Percentiles rank a stretch among this genome's conserved stretches.
Evolutionary conservation across 1,139 yeast species (phyloP).

Genomic region (Zhuliangozyma parablackwelliae): DNA sequence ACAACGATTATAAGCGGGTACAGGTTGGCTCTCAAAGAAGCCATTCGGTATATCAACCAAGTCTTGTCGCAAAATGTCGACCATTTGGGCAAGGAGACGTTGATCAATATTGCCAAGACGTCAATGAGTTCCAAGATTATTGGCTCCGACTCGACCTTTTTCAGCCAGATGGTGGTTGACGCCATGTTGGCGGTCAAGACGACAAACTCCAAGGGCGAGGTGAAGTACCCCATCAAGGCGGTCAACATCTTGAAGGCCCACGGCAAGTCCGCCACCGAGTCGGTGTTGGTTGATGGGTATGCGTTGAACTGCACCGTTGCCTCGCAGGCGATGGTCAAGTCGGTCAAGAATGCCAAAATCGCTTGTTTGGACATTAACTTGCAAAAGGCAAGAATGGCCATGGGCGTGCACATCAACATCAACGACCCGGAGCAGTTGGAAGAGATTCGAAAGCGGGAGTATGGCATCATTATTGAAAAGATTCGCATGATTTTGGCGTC

Average conservation of each 20-base stretch:
- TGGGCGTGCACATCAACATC: conserved; percentile 96
- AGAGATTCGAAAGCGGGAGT: conserved; percentile 91
- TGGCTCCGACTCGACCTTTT: conserved; percentile 93
- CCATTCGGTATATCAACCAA: conserved; percentile 81
- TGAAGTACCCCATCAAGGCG: conserved; percentile 94
- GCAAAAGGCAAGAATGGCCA: conserved; percentile 96
- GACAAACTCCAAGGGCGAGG: conserved; percentile 80
- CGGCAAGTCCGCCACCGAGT: conserved; percentile 88
- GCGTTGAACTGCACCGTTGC: conserved; percentile 97
- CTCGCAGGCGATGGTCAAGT: conserved; percentile 91
- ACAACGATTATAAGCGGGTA: conserved; percentile 97
- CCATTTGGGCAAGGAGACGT: conserved; percentile 74
- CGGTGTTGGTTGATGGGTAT: conserved; percentile 84
- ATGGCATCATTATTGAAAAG: conserved; percentile 85
- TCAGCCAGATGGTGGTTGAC: conserved; percentile 87
- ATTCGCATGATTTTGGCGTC: conserved; percentile 81
- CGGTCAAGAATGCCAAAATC: conserved; percentile 69
- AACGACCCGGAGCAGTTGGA: conserved; percentile 98
- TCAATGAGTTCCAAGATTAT: conserved; percentile 96
- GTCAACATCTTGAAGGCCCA: conserved; percentile 95
- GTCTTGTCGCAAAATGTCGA: conserved; percentile 81
- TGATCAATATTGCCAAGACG: conserved; percentile 87
- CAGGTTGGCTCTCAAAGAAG: conserved; percentile 89
- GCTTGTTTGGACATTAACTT: conserved; percentile 93
- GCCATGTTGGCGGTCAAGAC: conserved; percentile 96